phyloP scores from a whole-genome alignment of 257 asterid genomes.

The Lycium barbarum region DNA sequence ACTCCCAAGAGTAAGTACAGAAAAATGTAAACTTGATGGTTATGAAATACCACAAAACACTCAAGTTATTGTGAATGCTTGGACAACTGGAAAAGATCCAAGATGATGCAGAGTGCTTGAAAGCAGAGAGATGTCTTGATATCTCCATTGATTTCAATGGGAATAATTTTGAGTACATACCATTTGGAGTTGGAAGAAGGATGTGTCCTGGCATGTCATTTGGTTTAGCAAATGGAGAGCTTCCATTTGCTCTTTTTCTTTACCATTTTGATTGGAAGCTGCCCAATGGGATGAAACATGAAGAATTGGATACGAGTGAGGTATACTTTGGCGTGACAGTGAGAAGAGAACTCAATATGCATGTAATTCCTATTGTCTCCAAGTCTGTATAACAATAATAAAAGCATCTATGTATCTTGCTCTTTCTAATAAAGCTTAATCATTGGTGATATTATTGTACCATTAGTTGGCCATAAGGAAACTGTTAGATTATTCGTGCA shows the following conservation, averaged over 20 bases:
- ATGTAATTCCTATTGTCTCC: no score
- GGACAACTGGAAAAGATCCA: slow-evolving; percentile 1
- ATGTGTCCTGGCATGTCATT: neutral
- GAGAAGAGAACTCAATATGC: neutral
- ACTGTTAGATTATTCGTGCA: no score
- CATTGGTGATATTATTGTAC: no score
- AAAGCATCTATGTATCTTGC: no score
- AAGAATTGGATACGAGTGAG: neutral
- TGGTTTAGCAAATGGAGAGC: slow-evolving; percentile 13
- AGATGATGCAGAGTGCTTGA: slow-evolving; percentile 1
- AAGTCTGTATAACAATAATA: no score
- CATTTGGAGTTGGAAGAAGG: slow-evolving; percentile 33
- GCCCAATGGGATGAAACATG: neutral
- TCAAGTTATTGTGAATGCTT: neutral
- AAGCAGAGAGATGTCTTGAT: neutral
- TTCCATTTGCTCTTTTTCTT: neutral
- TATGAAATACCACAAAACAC: neutral
- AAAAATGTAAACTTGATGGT: slow-evolving; percentile 12
- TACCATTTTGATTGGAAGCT: slow-evolving; percentile 24
- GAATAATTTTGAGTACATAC: neutral
- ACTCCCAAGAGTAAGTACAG: neutral
- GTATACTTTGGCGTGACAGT: neutral
- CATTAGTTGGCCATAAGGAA: no score
- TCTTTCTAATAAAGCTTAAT: no score
- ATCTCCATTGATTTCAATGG: neutral